Evolutionary conservation across 257 asterid genomes (phyloP).

Genomic region (Penstemon eatonii): DNA sequence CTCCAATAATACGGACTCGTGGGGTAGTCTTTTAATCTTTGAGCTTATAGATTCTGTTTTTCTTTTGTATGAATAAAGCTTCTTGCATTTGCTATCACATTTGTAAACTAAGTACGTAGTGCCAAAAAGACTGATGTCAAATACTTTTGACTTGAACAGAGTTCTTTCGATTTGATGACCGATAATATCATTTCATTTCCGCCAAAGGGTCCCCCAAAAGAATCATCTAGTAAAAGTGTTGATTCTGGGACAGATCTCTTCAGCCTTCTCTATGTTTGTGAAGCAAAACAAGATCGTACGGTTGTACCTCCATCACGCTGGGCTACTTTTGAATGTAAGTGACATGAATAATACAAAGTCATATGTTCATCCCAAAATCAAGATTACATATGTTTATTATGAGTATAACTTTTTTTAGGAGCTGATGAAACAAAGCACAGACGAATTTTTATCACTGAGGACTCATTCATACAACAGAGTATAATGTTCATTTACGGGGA

Average conservation of each 20-base stretch:
- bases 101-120: not conserved
- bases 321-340: slow-evolving; percentile 91
- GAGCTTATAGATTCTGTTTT: not conserved
- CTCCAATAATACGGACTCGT: slow-evolving; percentile 52
- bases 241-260: slow-evolving; percentile 65
- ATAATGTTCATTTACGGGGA: slow-evolving; percentile 19
- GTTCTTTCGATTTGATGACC: slow-evolving; percentile 57
- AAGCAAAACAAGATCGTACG: slow-evolving; percentile 56
- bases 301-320: slow-evolving; percentile 92
- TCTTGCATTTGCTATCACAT: not conserved
- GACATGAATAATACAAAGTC: not conserved
- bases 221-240: slow-evolving; percentile 33
- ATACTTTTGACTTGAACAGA: slow-evolving; percentile 41
- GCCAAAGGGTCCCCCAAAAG: slow-evolving; percentile 26
- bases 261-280: slow-evolving; percentile 66
- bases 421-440: slow-evolving; percentile 31
- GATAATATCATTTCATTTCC: slow-evolving; percentile 34
- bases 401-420: slow-evolving; percentile 35
- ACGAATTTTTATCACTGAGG: slow-evolving; percentile 21
- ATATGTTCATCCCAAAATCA: not conserved
- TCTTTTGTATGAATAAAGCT: not conserved
- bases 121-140: slow-evolving; percentile 14
- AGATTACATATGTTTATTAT: slow-evolving; percentile 15
- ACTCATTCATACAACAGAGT: slow-evolving; percentile 20
- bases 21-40: slow-evolving; percentile 44